Evolutionary conservation across 176 grass and related monocot species (phyloP), one percentile per base, ranked within the genome.

Genomic region (Juncus inflexus): DNA sequence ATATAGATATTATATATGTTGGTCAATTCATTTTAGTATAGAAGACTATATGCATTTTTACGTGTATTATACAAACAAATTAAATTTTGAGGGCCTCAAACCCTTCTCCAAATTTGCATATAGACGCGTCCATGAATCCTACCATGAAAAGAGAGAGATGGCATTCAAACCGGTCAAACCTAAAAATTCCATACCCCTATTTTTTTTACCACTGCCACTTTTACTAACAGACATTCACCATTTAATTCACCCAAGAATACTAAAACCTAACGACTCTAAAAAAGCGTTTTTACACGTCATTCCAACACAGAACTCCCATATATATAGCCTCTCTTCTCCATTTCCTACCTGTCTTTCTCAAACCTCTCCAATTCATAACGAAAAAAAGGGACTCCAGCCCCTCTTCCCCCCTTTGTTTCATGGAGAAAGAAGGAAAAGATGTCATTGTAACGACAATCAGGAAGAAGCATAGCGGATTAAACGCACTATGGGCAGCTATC

Each of bases 401-500:
- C 43, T 5, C 4, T 28, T 28, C 19, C 19, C 19, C 19, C 19
- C 19, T 28, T 28, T 28, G 19, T 28, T 47, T 38, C 14, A 68
- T 68, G 65, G 65, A 55, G 65, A 37, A 39, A 68, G 50, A 13
- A 55, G 9, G 4, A 15, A 53, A 38, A 4, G 52, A 68, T 55
- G 65, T 12, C 65, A 55, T 28, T 10, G 15, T 55, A 10, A 37
- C 35, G 40, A 19, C 63, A 66, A 68, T 52, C 2, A 3, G 3
- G 9, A 68, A 68, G 14, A 53, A 52, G 47, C 65, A 47, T 3
- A 35, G 14, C 58, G 45, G 65, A 5, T 12, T 68, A 51, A 45
- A 55, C 2, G 65, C 65, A 19, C 13, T 68, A 52, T 68, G 65
- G 65, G 65, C 65, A 36, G 50, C 50, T 2, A 37, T 68, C 7